A percentile compares a stretch with the other conserved stretches of the same genome.
These are phyloP conservation scores for Calonectria honghensis DNA, from an alignment of 2,329 filamentous ascomycete species.

Conservation along the genomic window DNA sequence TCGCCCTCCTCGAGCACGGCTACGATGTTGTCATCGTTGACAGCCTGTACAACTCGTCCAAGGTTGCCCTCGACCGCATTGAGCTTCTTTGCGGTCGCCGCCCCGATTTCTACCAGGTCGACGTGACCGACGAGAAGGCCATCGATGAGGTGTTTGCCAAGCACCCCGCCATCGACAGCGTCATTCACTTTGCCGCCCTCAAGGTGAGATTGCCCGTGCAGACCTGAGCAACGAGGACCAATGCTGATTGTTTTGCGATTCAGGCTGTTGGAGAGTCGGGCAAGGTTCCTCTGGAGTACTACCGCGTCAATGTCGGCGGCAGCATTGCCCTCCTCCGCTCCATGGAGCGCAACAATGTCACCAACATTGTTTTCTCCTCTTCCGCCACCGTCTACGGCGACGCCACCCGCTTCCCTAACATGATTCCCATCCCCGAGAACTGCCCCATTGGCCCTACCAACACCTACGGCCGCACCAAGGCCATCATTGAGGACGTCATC, in stretches of 20 bases:
- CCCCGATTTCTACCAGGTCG: constrained; percentile 88
- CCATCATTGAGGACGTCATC: constrained; percentile 92
- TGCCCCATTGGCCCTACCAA: constrained; percentile 98
- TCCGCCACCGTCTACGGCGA: constrained; percentile 99
- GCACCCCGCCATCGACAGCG: constrained; percentile 95
- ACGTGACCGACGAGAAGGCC: constrained; percentile 89
- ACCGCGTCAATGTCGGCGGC: constrained; percentile 96
- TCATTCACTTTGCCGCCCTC: constrained; percentile 98
- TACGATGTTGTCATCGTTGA: constrained; percentile 98
- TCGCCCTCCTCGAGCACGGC: constrained; percentile 92
- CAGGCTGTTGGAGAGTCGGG: constrained; percentile 96
- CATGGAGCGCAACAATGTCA: constrained; percentile 93
- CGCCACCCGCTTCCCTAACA: constrained; percentile 94
- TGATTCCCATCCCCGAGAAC: constrained; percentile 98
- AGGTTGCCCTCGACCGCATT: constrained; percentile 94
- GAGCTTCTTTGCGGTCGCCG: constrained; percentile 94
- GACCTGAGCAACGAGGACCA: constrained; percentile 23
- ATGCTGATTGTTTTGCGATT: constrained; percentile 29
- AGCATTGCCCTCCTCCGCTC: constrained; percentile 89
- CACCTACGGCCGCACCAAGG: constrained; percentile 98
- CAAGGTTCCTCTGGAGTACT: constrained; percentile 97
- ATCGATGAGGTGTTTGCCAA: constrained; percentile 91
- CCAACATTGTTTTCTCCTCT: constrained; percentile 98
- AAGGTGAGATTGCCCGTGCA: constrained; percentile 77
- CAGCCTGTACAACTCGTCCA: constrained; percentile 97